phyloP scores from a whole-genome alignment of 2,329 filamentous ascomycete species.

The Fusarium sp. region DNA sequence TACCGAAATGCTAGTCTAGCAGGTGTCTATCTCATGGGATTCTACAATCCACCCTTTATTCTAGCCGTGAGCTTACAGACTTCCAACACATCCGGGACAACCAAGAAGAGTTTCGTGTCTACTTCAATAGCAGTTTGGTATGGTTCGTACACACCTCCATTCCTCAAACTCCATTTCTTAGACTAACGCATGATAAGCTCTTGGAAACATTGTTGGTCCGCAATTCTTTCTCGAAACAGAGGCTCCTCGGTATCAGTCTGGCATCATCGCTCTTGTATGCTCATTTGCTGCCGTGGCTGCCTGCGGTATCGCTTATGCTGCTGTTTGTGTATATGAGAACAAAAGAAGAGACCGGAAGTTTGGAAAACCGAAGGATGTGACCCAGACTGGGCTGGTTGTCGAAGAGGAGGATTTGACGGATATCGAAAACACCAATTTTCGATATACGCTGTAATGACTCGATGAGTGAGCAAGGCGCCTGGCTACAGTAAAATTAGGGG shows the following conservation, averaged over 20 bases:
- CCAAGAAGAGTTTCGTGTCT: constrained; percentile 46
- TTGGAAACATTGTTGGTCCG: constrained; percentile 46
- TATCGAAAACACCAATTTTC: constrained; percentile 30
- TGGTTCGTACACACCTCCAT: constrained; percentile 4
- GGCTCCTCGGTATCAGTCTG: constrained; percentile 42
- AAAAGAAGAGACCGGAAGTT: constrained; percentile 27
- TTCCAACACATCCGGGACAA: constrained; percentile 44
- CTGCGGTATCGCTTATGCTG: constrained; percentile 33
- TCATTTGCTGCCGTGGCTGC: constrained; percentile 42
- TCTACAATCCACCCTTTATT: constrained; percentile 47
- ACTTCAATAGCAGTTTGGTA: constrained; percentile 44
- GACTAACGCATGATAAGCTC: constrained; percentile 11
- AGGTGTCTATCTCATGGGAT: constrained; percentile 47
- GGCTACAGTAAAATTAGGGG: not conserved
- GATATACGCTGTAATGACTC: constrained; percentile 25
- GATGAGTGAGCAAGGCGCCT: not conserved
- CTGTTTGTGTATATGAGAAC: constrained; percentile 38
- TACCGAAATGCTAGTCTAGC: constrained; percentile 42
- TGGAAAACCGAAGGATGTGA: constrained; percentile 6
- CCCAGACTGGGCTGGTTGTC: constrained; percentile 4
- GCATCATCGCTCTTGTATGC: constrained; percentile 42
- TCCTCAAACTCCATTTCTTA: fast-evolving
- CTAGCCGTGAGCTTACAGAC: constrained; percentile 45
- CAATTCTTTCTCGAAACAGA: constrained; percentile 43
- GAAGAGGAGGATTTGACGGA: constrained; percentile 29